A percentile compares a stretch with the other conserved stretches of the same genome.
phyloP scores from a whole-genome alignment of 148 eudicot species.

The Spergularia marina region DNA sequence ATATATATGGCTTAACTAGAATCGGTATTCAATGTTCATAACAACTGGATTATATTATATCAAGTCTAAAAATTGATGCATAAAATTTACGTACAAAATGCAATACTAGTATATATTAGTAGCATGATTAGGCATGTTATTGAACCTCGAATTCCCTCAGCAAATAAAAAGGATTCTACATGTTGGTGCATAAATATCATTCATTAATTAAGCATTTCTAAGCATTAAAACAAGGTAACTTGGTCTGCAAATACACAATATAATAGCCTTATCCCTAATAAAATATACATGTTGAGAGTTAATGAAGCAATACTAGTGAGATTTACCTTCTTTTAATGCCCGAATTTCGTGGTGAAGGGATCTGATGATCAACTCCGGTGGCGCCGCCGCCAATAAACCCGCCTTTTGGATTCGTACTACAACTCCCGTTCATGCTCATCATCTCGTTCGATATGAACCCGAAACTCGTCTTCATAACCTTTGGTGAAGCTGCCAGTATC shows the following conservation, averaged over 20 bases:
- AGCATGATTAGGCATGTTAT: neutral
- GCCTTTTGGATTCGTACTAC: neutral
- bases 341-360: slow-evolving; percentile 69
- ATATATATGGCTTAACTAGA: too few relatives aligned
- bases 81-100: too few relatives aligned
- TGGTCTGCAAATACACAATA: slow-evolving; percentile 11
- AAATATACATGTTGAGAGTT: neutral
- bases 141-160: neutral
- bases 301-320: neutral
- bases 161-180: neutral
- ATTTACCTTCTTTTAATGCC: slow-evolving; percentile 72
- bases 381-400: neutral
- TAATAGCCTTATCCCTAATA: slow-evolving; percentile 8
- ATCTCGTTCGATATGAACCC: slow-evolving; percentile 19
- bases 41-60: too few relatives aligned
- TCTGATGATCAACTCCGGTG: slow-evolving; percentile 37
- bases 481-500: neutral
- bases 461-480: slow-evolving; percentile 1
- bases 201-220: neutral
- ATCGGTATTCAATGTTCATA: too few relatives aligned
- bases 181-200: slow-evolving; percentile 5
- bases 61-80: too few relatives aligned
- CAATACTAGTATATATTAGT: neutral
- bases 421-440: slow-evolving; percentile 7
- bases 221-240: slow-evolving; percentile 4